phyloP scores from a whole-genome alignment of 306 rosid genomes.

The Ziziphus jujuba region DNA sequence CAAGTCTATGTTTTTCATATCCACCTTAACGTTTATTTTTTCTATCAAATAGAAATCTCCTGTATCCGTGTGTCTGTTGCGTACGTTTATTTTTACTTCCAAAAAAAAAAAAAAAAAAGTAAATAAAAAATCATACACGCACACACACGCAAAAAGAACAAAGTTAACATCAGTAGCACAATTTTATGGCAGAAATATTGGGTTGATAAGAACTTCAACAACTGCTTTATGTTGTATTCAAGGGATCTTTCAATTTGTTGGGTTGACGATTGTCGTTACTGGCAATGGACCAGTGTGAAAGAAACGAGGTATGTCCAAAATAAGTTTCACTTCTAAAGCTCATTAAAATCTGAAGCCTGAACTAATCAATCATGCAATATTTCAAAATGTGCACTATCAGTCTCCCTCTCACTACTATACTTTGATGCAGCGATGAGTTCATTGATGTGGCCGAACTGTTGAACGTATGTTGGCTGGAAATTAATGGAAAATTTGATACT shows the following conservation, averaged over 20 bases:
- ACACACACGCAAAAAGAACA: no score
- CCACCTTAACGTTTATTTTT: no score
- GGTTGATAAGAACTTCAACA: conserved; percentile 44
- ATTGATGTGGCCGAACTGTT: conserved; percentile 57
- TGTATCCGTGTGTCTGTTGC: no score
- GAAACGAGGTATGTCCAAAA: conserved; percentile 44
- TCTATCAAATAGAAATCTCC: no score
- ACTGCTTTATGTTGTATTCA: conserved; percentile 73
- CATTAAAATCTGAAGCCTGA: no score
- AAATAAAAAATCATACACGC: no score
- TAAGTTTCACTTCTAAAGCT: no score
- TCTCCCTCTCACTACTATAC: not conserved
- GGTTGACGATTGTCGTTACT: conserved; percentile 44
- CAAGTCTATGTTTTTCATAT: not conserved
- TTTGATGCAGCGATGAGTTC: conserved; percentile 42
- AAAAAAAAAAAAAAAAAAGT: no score
- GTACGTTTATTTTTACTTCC: no score
- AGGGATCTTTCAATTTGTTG: conserved; percentile 61
- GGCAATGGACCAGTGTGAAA: conserved; percentile 51
- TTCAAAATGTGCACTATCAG: no score
- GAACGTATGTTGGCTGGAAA: conserved; percentile 72
- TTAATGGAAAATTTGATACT: conserved; percentile 58
- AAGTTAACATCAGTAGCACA: no score
- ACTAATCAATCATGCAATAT: not conserved
- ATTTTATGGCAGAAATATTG: conserved; percentile 32